Base-by-base conservation (phyloP, 257 asterid species). In the Salvia hispanica region DNA sequence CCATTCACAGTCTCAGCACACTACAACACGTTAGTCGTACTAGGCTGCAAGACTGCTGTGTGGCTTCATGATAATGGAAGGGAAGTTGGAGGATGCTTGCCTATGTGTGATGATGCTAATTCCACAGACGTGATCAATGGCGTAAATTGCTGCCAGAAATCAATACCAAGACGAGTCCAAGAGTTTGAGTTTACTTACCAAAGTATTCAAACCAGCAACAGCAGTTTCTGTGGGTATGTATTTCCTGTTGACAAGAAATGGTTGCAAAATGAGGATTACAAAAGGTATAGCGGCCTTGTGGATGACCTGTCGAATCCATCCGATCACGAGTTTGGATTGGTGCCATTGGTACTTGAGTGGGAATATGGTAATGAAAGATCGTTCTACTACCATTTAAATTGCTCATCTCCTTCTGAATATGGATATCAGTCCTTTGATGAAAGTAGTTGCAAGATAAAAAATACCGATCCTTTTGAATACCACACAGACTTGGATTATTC, bases 311-410 rank as follows among this genome's bases (percentile, higher is more conserved):
- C 37, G 33, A 52, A 68, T 60, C 74, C 81, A 6, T 58, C 70
- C 2, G 75, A 71, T 33, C 18, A 2, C 5, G 72, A 68, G 4
- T 72, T 74, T 28, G 28, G 36, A 28, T 53, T 10, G 42, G 79
- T 74, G 46, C 72, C 78, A 0, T 11, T 78, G 40, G 77, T 72
- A 28, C 83, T 81, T 51, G 85, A 74, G 31, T 78, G 85, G 85
- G 78, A 74, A 60, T 14, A 51, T 3, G 40, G 40, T 2, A 45
- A 3, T 33, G 7, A 0, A n/a, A 1, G 25, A 21, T 0, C 25
- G 25, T 21, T 21, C 25, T 21, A 21, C 25, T n/a, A n/a, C n/a
- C 0, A 21, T 21, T 21, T 21, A 21, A 21, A 21, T 21, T 21
- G 25, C 25, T 21, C 25, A 21, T 21, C 25, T 21, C 25, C 25